Conservation (phyloP, 345 rosid genomes). For the Gossypium australe region DNA sequence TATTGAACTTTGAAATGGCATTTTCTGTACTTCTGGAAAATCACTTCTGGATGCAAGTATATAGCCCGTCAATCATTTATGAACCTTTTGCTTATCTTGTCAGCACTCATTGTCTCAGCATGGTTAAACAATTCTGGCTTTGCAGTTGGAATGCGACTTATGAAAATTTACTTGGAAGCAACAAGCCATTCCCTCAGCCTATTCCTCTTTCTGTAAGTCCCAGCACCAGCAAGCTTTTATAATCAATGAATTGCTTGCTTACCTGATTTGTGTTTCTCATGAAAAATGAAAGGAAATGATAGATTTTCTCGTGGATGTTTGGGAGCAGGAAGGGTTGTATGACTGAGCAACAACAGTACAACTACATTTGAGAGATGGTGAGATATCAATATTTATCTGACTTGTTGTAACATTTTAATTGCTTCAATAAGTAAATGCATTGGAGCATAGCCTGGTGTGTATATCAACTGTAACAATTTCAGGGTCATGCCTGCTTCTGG, state of each 20-base stretch:
- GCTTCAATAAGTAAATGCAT: neutral
- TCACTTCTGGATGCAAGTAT: neutral
- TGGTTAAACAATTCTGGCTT: constrained; percentile 30
- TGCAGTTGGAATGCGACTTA: constrained; percentile 65
- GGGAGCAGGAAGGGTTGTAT: constrained; percentile 93
- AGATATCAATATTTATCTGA: neutral
- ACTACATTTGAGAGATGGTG: constrained; percentile 14
- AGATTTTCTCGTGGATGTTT: constrained; percentile 80
- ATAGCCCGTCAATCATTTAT: constrained; percentile 13
- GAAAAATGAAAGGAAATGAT: constrained; percentile 70
- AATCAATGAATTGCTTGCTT: neutral
- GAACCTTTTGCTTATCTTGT: constrained; percentile 27
- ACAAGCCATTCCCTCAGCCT: constrained; percentile 51
- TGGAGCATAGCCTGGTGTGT: neutral
- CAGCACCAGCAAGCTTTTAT: neutral
- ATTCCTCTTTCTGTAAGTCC: constrained; percentile 70
- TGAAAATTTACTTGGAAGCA: constrained; percentile 55
- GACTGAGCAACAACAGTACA: constrained; percentile 38
- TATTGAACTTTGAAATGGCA: neutral
- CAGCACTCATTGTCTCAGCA: constrained; percentile 30
- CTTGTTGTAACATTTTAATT: neutral
- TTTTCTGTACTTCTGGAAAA: neutral
- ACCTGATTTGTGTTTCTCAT: neutral
- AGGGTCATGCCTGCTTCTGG: neutral
- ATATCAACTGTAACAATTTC: constrained; percentile 9